Evolutionary conservation across 2,329 filamentous ascomycete species (phyloP), one percentile per base, ranked within the genome.

Genomic region (Phialocephala sp.): DNA sequence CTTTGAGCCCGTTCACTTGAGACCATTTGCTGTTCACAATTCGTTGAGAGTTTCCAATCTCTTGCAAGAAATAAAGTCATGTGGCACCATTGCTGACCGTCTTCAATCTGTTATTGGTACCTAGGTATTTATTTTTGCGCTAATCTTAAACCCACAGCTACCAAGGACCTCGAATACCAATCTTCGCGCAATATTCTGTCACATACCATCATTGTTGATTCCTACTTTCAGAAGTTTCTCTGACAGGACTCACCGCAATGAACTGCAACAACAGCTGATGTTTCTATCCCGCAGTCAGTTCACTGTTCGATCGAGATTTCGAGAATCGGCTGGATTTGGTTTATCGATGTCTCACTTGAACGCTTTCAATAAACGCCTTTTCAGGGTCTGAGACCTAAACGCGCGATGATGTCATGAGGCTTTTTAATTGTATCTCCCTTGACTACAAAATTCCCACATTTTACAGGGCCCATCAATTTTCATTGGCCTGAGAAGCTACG

Each of bases 371-470:
- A 45, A 3, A 50, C 45, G 45, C 45, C 45, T 22, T 50, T 50
- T 24, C n/a, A 22, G n/a, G 45, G 45, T 50, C 45, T 22, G 45
- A 50, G 45, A 50, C n/a, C 45, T n/a, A 50, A 50, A n/a, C 41
- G 41, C 41, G 14, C 41, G 15, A 15, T 50, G 45, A 50, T 50
- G 45, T 50, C 45, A 50, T 50, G 18, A 8, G 45, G n/a, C n/a
- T 3, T 14, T 50, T 24, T 24, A 11, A 50, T 24, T 50, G 2
- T 20, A 14, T 50, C 45, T 24, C 45, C n/a, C 22, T 50, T 50
- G n/a, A n/a, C 12, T 50, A n/a, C 27, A 32, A 32, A 5, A 50
- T 11, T 9, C 11, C 45, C 22, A 11, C n/a, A n/a, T 20, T 22
- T 22, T 50, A 9, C 8, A 18, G 20, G 45, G 45, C 12, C n/a